phyloP scores from a whole-genome alignment of 805 yeast genomes.

The Lipomyces yamadae region DNA sequence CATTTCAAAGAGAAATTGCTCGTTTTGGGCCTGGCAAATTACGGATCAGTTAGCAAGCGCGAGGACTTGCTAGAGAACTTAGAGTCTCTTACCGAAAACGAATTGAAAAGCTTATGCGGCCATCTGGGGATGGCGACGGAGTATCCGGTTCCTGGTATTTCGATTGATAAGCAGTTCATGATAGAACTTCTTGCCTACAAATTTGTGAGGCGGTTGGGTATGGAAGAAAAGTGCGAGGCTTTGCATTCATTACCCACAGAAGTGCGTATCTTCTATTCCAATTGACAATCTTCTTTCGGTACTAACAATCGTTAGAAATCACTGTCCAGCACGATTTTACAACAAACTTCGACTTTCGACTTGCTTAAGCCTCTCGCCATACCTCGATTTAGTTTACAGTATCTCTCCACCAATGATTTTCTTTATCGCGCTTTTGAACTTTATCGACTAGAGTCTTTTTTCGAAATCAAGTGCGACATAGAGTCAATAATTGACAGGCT shows the following conservation, averaged over 20 bases:
- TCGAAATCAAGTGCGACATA: constrained; percentile 38
- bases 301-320: constrained; percentile 6
- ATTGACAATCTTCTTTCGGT: neutral
- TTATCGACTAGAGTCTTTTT: constrained; percentile 37
- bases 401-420: constrained; percentile 43
- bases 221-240: constrained; percentile 5
- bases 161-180: constrained; percentile 26
- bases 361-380: constrained; percentile 33
- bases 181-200: constrained; percentile 36
- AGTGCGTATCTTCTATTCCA: neutral
- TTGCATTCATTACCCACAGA: constrained; percentile 29
- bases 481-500: constrained; percentile 38
- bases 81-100: constrained; percentile 31
- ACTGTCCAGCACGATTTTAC: constrained; percentile 16
- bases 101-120: constrained; percentile 32
- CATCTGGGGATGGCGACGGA: constrained; percentile 25
- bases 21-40: constrained; percentile 42
- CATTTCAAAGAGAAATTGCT: constrained; percentile 38
- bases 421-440: constrained; percentile 39
- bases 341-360: constrained; percentile 21
- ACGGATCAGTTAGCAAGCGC: constrained; percentile 38
- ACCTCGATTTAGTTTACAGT: constrained; percentile 42
- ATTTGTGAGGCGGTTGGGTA: constrained; percentile 19
- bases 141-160: constrained; percentile 9
- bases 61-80: constrained; percentile 40